A percentile compares a stretch with the other conserved stretches of the same genome.
Evolutionary conservation across 176 grass and related monocot species (phyloP).

Genomic region (Raddia guianensis): DNA sequence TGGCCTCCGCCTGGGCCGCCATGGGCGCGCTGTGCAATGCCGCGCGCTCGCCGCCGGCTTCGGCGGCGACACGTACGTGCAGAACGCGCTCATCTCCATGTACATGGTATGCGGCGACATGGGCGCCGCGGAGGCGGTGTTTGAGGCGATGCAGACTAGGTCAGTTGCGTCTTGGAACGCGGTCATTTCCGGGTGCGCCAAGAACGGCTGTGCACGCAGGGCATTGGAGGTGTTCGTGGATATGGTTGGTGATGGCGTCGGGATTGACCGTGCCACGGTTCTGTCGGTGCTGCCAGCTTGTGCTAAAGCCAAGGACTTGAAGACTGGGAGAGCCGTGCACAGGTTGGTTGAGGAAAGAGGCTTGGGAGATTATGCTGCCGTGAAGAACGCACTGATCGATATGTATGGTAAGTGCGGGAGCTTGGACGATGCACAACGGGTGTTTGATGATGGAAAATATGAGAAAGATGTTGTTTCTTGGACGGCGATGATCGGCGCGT

Average conservation of each 20-base stretch:
- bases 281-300: slow-evolving; percentile 67
- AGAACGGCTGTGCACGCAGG: slow-evolving; percentile 41
- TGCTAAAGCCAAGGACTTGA: slow-evolving; percentile 51
- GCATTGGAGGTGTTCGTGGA: slow-evolving; percentile 52
- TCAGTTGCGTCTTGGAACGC: slow-evolving; percentile 64
- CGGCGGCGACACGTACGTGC: slow-evolving; percentile 52
- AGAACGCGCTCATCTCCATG: slow-evolving; percentile 65
- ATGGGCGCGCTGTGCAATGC: slow-evolving; percentile 51
- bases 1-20: slow-evolving; percentile 32
- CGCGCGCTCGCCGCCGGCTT: slow-evolving; percentile 54
- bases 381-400: slow-evolving; percentile 64
- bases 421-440: slow-evolving; percentile 49
- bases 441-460: slow-evolving; percentile 45
- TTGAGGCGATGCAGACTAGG: slow-evolving; percentile 43
- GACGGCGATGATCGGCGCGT: slow-evolving; percentile 65
- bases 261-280: slow-evolving; percentile 53
- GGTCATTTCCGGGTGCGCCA: slow-evolving; percentile 51
- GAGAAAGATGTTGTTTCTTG: slow-evolving; percentile 65
- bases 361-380: slow-evolving; percentile 43
- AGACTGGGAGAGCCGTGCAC: slow-evolving; percentile 52
- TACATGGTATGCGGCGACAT: slow-evolving; percentile 59
- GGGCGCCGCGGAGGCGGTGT: slow-evolving; percentile 39
- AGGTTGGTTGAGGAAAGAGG: slow-evolving; percentile 47
- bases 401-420: slow-evolving; percentile 76
- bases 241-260: slow-evolving; percentile 38